Base-by-base conservation (phyloP, 306 rosid species). In the Ziziphus jujuba region DNA sequence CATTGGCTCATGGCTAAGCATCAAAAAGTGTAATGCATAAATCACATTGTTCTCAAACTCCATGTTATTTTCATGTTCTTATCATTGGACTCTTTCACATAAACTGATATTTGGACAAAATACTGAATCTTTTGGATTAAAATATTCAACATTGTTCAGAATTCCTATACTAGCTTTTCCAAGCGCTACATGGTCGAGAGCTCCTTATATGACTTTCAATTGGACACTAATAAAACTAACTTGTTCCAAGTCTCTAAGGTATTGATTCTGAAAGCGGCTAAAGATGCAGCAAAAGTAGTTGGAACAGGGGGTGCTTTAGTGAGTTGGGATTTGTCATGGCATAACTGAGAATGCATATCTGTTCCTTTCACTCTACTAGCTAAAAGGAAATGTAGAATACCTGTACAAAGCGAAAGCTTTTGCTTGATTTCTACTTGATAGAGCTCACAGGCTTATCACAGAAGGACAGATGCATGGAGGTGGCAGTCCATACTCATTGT, bases 251-350 rank as follows among this genome's bases (percentile, higher is more conserved):
- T n/a, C n/a, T n/a, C n/a, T n/a, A n/a, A n/a, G n/a, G n/a, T n/a
- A 48, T 48, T 7, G 53, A 5, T 85, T 75, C 60, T 81, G 76
- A 79, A 81, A 81, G 91, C 91, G 25, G 89, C 95, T 63, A 40
- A 34, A 45, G 84, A 88, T 57, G 89, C 95, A n/a, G 85, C 84
- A 19, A 87, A 77, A 80, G 76, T 79, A 21, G 91, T 16, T 83
- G 91, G 89, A 72, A 75, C 22, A 79, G 87, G 2, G 87, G 95
- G 33, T 88, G 61, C 89, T 88, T 15, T 85, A 71, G 76, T 75
- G 84, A 67, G 84, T 85, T 25, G 89, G 91, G 38, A 78, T 85
- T 45, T 85, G 91, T 72, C 91, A 85, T 49, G 87, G 95, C n/a
- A 83, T 88, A 7, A 88, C 89, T 65, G 95, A 91, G 59, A 88